A percentile compares a stretch with the other conserved stretches of the same genome.
These are phyloP conservation scores for Mortierella sp. DNA, from an alignment of 371 early-diverging fungal genomes.

Conservation along the genomic window DNA sequence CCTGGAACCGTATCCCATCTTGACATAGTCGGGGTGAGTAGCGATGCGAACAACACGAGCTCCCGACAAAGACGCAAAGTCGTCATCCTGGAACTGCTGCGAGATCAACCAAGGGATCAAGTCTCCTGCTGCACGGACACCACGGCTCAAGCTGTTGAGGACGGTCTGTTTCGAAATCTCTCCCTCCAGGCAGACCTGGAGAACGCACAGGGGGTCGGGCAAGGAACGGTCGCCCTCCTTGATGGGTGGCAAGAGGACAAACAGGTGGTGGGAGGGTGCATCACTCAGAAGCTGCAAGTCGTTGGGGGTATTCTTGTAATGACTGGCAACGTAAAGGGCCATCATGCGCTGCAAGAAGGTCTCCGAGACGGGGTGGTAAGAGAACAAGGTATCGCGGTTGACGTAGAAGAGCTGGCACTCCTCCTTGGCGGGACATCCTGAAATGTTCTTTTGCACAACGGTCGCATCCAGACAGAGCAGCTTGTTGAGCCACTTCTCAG, in stretches of 20 bases:
- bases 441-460: constrained; percentile 76
- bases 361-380: constrained; percentile 96
- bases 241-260: constrained; percentile 95
- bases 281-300: constrained; percentile 99
- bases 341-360: constrained; percentile 98
- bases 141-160: constrained; percentile 86
- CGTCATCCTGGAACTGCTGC: constrained; percentile 96
- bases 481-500: constrained; percentile 98
- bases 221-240: constrained; percentile 77
- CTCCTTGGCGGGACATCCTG: constrained; percentile 94
- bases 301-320: constrained; percentile 99
- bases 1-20: constrained; percentile 98
- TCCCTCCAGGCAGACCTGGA: constrained; percentile 97
- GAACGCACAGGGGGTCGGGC: constrained; percentile 96
- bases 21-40: constrained; percentile 97
- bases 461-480: constrained; percentile 95
- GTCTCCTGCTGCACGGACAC: constrained; percentile 94
- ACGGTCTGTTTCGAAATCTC: constrained; percentile 91
- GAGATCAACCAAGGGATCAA: constrained; percentile 98
- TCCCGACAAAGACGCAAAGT: constrained; percentile 95
- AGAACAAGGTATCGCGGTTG: constrained; percentile 96
- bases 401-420: constrained; percentile 97
- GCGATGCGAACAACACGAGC: constrained; percentile 99
- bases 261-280: constrained; percentile 98
- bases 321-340: constrained; percentile 97